Percentiles rank a stretch among this genome's conserved stretches.
Conservation (phyloP, 139 green algal species). For the Tetratostichococcus sp. region DNA sequence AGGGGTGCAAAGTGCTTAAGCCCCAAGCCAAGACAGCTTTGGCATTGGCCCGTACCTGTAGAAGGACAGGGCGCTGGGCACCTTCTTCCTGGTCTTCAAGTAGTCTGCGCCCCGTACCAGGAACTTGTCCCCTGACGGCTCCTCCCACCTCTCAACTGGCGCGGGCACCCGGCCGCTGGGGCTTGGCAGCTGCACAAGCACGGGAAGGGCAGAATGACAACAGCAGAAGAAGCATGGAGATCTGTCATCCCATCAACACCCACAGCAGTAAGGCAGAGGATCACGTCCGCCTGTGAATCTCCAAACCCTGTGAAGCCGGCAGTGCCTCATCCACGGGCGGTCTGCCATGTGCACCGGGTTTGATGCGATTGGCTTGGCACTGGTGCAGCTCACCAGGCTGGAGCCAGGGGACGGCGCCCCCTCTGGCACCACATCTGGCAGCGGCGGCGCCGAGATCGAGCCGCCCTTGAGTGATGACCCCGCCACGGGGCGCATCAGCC, state of each 20-base stretch:
- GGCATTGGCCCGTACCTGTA: slow-evolving; percentile 46
- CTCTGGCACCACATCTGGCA: neutral
- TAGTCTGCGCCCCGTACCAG: slow-evolving; percentile 62
- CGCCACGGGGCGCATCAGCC: neutral
- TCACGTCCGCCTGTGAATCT: too few species aligned
- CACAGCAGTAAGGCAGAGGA: too few species aligned
- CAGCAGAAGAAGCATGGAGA: too few species aligned
- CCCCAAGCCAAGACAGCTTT: neutral
- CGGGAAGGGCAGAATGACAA: too few species aligned
- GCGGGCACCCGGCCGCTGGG: neutral
- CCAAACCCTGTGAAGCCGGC: too few species aligned
- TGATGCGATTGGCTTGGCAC: too few species aligned
- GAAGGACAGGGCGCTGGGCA: slow-evolving; percentile 37
- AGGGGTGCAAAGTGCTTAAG: too few species aligned
- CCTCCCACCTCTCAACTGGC: slow-evolving; percentile 10
- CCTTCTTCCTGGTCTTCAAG: slow-evolving; percentile 57
- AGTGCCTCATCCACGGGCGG: too few species aligned
- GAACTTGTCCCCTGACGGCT: slow-evolving; percentile 24
- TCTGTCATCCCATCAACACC: too few species aligned
- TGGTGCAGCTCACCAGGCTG: neutral
- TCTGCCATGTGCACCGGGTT: too few species aligned
- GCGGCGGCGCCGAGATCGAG: too few species aligned
- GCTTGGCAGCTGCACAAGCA: neutral
- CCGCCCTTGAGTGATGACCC: neutral
- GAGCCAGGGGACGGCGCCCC: too few species aligned